Evolutionary conservation across 228 moss, liverwort and hornwort species (phyloP).

Genomic region (Sphagnum fallax): DNA sequence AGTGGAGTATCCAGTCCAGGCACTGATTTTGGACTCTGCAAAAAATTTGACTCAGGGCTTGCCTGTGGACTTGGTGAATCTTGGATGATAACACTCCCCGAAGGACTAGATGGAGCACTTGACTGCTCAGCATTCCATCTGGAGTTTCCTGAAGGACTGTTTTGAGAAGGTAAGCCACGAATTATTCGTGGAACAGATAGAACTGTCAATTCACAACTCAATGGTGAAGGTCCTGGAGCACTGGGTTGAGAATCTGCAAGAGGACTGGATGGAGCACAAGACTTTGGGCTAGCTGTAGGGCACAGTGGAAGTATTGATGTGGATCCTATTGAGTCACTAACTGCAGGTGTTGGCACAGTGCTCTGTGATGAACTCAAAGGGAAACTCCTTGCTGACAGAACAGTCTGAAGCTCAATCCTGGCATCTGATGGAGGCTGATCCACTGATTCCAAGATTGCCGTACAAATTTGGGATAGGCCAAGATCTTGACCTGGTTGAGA

Average conservation of each 20-base stretch:
- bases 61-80: constrained; percentile 46
- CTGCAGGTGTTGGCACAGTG: neutral
- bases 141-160: constrained; percentile 11
- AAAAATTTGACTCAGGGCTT: constrained; percentile 36
- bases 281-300: constrained; percentile 1
- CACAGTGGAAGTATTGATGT: neutral
- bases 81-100: constrained; percentile 53
- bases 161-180: constrained; percentile 12
- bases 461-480: no score
- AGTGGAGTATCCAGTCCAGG: no score
- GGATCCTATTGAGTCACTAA: neutral
- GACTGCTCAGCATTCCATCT: constrained; percentile 21
- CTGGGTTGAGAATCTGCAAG: constrained; percentile 16
- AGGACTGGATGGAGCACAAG: constrained; percentile 26
- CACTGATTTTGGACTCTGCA: no score
- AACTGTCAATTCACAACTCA: neutral
- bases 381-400: neutral
- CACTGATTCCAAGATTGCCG: neutral
- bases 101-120: constrained; percentile 40
- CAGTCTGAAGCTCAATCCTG: no score
- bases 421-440: neutral
- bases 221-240: constrained; percentile 9
- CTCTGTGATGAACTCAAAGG: neutral
- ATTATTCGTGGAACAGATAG: no score
- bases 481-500: no score